Base-by-base conservation (phyloP, 768 basidiomycete genomes). In the Cantharellus anzutake region DNA sequence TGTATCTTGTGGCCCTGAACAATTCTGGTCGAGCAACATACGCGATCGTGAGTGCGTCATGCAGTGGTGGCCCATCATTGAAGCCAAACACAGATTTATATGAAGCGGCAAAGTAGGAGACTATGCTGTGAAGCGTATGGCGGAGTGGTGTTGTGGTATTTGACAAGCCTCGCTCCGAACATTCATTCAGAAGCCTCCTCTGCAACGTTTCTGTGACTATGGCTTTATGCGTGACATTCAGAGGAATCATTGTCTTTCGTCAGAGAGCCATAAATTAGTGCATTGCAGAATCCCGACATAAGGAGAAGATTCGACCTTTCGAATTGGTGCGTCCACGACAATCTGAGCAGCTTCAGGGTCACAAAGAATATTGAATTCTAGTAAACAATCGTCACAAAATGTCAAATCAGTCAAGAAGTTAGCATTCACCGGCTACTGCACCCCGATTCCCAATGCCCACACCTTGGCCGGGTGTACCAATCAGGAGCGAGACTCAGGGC, bases 201-300 rank as follows among this genome's bases (percentile, higher is more conserved):
- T 48, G 44, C 44, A 48, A 48, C 11, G 44, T 29, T 48, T 48
- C 44, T 48, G 80, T 83, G 51, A 86, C 82, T 62, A 93, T 84
- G 2, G 85, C 86, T 0, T 79, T 83, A 68, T 93, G 91, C 2
- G 90, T 87, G 16, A 91, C 84, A 66, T 94, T 92, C 64, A 94
- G 77, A 0, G 87, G 86, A 37, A 90, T 79, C 88, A 89, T 89
- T 14, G 73, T 71, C 52, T 55, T 11, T 48, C 44, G 29, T 11
- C 44, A 37, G 7, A 37, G 11, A 55, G 29, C 38, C 4, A 4
- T 14, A 35, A 1, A 35, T 2, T 16, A 11, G 57, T 5, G n/a
- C 7, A 7, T 4, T 20, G 41, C 20, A 41, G 14, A 5, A 56
- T 51, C 5, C 34, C 29, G 5, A 16, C 20, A 29, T 3, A 3